Base-by-base conservation (phyloP, 2,329 filamentous ascomycete species). In the Fusarium nodosum region DNA sequence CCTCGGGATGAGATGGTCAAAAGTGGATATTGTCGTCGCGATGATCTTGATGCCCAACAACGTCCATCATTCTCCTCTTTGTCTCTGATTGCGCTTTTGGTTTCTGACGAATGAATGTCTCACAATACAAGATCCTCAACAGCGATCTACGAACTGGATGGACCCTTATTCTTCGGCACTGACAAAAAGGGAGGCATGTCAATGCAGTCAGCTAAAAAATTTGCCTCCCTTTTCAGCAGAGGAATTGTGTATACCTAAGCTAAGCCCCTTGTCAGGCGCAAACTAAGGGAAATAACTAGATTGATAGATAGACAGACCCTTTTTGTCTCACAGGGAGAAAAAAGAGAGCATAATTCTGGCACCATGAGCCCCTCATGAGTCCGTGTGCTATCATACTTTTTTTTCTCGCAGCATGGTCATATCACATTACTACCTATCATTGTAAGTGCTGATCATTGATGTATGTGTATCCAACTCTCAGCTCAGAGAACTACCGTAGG, bases 41-140 rank as follows among this genome's bases (percentile, higher is more conserved):
- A 41, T n/a, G 51, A 67, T 68, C 62, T 69, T 69, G 66, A 70
- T 68, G 66, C 66, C 66, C 54, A 53, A 64, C 48, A n/a, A 36
- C 28, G 39, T 39, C n/a, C 24, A 41, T 39, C 22, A 16, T 54
- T 54, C 24, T 36, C 22, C 24, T 34, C 48, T 33, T 7, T n/a
- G 22, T 28, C 15, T 38, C 2, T n/a, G 44, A 31, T 46, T 46
- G 16, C 18, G 12, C 20, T 31, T 31, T 28, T 30, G 11, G 3
- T 13, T 45, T 28, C 41, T 28, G 26, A 46, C 30, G 26, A 30
- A 46, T 30, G 8, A 7, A 20, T 46, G 26, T 31, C 56, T 51
- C 33, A 28, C 36, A 24, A 38, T 1, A 38, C 1, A 38, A 18
- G 22, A 51, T 50, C 46, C 12, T 26, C 24, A 18, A 6, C 16